phyloP scores from a whole-genome alignment of 2,329 filamentous ascomycete genomes.

The Botrytis hyacinthi region DNA sequence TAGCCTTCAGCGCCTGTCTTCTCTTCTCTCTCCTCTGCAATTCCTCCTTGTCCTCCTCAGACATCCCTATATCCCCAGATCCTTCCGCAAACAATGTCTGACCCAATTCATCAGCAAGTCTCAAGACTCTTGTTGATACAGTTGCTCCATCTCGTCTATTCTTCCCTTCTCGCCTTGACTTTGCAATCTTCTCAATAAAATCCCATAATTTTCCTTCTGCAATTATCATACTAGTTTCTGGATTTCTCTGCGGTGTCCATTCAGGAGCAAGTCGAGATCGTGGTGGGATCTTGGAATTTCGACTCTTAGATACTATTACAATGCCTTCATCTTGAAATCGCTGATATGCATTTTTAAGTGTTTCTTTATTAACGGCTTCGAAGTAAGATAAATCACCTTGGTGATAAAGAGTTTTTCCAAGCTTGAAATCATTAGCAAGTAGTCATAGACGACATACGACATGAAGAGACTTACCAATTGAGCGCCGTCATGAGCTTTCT shows the following conservation, averaged over 20 bases:
- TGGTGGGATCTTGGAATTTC: constrained; percentile 59
- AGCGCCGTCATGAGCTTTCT: constrained; percentile 75
- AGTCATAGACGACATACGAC: background rate
- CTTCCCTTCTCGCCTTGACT: constrained; percentile 85
- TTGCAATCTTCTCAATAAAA: constrained; percentile 84
- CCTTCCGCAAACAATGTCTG: constrained; percentile 63
- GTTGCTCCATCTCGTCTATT: constrained; percentile 91
- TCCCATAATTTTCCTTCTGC: constrained; percentile 81
- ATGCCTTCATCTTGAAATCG: constrained; percentile 91
- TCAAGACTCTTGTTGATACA: constrained; percentile 77
- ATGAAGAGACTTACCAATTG: constrained; percentile 62
- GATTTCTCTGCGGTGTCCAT: constrained; percentile 71
- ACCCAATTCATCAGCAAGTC: constrained; percentile 73
- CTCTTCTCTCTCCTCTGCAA: constrained; percentile 49
- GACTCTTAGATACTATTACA: constrained; percentile 67
- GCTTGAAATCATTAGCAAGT: constrained; percentile 46
- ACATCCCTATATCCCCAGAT: constrained; percentile 41
- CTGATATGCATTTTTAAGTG: constrained; percentile 86
- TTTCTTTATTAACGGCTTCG: constrained; percentile 97
- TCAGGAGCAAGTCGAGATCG: constrained; percentile 68
- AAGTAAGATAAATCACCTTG: constrained; percentile 97
- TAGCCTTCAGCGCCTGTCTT: constrained; percentile 48
- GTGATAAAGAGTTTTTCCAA: constrained; percentile 95
- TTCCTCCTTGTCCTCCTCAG: constrained; percentile 50
- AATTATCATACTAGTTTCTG: constrained; percentile 56